Evolutionary conservation across 2,329 filamentous ascomycete genomes (phyloP).

Genomic region (Colletotrichum tanaceti): DNA sequence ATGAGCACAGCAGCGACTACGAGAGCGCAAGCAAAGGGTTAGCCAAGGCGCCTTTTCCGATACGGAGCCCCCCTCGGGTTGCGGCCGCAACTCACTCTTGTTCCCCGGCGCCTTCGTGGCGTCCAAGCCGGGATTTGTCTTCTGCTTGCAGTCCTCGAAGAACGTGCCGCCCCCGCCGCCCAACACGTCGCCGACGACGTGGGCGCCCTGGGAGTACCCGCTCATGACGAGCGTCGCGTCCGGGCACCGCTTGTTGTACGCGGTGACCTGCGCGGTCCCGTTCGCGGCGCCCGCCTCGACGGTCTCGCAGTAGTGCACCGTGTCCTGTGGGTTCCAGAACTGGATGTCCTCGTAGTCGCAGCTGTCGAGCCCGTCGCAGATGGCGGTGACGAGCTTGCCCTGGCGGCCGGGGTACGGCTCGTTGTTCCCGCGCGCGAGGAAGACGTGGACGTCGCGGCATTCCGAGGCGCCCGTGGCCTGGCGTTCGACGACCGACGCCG

Average conservation of each 20-base stretch:
- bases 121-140: conserved; percentile 45
- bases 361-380: conserved; percentile 45
- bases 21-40: neutral
- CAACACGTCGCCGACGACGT: conserved; percentile 53
- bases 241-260: conserved; percentile 55
- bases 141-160: conserved; percentile 48
- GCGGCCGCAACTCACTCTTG: conserved; percentile 46
- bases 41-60: neutral
- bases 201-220: conserved; percentile 56
- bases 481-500: conserved; percentile 21
- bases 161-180: conserved; percentile 51
- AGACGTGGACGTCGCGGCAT: conserved; percentile 48
- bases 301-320: conserved; percentile 51
- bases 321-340: conserved; percentile 47
- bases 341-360: conserved; percentile 51
- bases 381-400: conserved; percentile 45
- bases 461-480: conserved; percentile 28
- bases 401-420: conserved; percentile 49
- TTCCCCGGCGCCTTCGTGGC: conserved; percentile 47
- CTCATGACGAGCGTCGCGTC: conserved; percentile 54
- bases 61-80: neutral
- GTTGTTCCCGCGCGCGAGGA: conserved; percentile 47
- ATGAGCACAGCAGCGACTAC: conserved; percentile 50
- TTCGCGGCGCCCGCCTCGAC: conserved; percentile 52
- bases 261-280: conserved; percentile 52